phyloP scores from a whole-genome alignment of 202 grass and related monocot genomes.

The Elaeis oleifera region DNA sequence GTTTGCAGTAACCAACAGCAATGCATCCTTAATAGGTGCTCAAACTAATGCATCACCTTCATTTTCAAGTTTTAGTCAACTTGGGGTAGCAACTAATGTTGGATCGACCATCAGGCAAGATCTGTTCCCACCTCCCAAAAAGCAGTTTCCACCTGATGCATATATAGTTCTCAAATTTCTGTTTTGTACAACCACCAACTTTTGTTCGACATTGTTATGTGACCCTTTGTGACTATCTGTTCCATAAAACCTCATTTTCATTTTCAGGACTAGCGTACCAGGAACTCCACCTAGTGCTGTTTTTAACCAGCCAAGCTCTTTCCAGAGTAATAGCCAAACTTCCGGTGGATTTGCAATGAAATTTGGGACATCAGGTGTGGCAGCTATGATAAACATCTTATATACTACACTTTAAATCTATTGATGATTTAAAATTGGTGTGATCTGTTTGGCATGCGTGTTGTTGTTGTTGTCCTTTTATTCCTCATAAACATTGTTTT shows the following conservation, averaged over 20 bases:
- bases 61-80: conserved; percentile 80
- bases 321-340: conserved; percentile 30
- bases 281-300: conserved; percentile 30
- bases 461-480: too few species aligned
- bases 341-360: conserved; percentile 46
- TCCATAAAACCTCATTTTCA: conserved; percentile 5
- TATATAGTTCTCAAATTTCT: conserved; percentile 2
- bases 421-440: neutral
- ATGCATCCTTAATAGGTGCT: conserved; percentile 29
- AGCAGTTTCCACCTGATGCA: neutral
- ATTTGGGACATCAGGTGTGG: conserved; percentile 42
- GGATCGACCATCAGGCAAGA: conserved; percentile 38
- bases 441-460: neutral
- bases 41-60: conserved; percentile 52
- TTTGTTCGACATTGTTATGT: neutral
- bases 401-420: neutral
- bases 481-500: too few species aligned
- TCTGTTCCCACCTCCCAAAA: neutral
- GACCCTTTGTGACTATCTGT: conserved; percentile 1
- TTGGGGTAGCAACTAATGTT: conserved; percentile 44
- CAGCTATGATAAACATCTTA: neutral
- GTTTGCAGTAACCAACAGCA: conserved; percentile 36
- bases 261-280: conserved; percentile 33
- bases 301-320: conserved; percentile 38
- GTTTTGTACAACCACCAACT: neutral